Evolutionary conservation across 495 filamentous ascomycete species (phyloP).

Genomic region (Schizothecium vesticola): DNA sequence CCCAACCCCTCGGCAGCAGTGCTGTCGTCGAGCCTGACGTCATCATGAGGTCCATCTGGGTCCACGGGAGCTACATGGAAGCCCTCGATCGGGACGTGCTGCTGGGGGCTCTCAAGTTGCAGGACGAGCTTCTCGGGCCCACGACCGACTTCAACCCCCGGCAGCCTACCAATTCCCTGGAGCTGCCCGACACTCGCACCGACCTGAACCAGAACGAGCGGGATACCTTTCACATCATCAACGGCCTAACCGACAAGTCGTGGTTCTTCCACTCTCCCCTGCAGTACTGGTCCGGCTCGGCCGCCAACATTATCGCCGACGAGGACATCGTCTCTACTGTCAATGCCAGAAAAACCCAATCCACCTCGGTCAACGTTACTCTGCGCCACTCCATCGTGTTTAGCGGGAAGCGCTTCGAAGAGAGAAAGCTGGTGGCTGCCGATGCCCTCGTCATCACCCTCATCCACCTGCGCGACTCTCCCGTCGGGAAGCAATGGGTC

Average conservation of each 20-base stretch:
- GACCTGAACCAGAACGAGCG: slow-evolving; percentile 38
- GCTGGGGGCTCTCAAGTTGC: slow-evolving; percentile 56
- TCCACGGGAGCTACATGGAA: slow-evolving; percentile 63
- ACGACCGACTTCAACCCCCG: slow-evolving; percentile 48
- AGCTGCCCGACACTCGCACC: slow-evolving; percentile 11
- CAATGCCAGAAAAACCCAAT: slow-evolving; percentile 48
- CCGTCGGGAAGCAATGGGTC: slow-evolving; percentile 55
- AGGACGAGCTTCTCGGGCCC: slow-evolving; percentile 52
- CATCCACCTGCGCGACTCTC: slow-evolving; percentile 56
- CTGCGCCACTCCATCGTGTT: slow-evolving; percentile 68
- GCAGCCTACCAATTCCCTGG: slow-evolving; percentile 13
- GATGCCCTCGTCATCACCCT: slow-evolving; percentile 71
- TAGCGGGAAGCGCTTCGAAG: slow-evolving; percentile 63
- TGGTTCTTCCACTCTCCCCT: slow-evolving; percentile 69
- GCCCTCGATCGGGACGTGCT: slow-evolving; percentile 58
- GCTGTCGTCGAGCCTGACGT: slow-evolving; percentile 42
- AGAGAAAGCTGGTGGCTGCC: slow-evolving; percentile 55
- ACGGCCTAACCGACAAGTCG: slow-evolving; percentile 47
- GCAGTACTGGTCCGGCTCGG: slow-evolving; percentile 67
- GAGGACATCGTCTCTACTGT: slow-evolving; percentile 57
- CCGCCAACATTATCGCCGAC: slow-evolving; percentile 49
- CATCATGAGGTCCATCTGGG: slow-evolving; percentile 54
- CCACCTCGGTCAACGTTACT: slow-evolving; percentile 61
- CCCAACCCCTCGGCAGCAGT: slow-evolving; percentile 48
- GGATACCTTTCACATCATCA: slow-evolving; percentile 45